Base-by-base conservation (phyloP, 345 rosid genomes). In the Nasturtium officinale region DNA sequence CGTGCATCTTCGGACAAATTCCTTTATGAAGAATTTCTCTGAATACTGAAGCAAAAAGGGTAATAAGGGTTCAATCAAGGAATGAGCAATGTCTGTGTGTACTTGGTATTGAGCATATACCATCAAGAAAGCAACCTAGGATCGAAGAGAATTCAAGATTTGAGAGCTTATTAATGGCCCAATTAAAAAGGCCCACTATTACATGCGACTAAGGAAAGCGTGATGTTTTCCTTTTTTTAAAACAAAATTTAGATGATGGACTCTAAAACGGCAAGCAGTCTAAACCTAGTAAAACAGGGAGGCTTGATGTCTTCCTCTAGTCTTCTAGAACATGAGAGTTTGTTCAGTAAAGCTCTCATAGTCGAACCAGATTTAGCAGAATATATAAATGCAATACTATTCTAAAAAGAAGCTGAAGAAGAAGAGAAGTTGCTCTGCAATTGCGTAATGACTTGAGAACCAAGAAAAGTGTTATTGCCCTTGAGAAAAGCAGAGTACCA, bases 401-500 rank as follows among this genome's bases (percentile, higher is more conserved):
- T 8, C 50, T 23, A 43, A 2, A 4, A 28, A 25, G 53, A 43
- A 13, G 25, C 48, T 37, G 68, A 61, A 4, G 13, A 40, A 9
- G 13, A 18, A 10, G 23, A 63, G 42, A n/a, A 43, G 53, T 40
- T 43, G 21, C 21, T 62, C 7, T 25, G 53, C 2, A 45, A 28
- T n/a, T 62, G 67, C 35, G 25, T 43, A 18, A 62, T 62, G 37
- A 15, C 52, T 23, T 40, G 67, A 6, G 21, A 26, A 45, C 26
- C 68, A 43, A 45, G 65, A 37, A 45, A 16, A 16, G 20, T 45
- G 5, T 1, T 63, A 15, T 25, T 52, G 65, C 85, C 83, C 55
- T 70, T 76, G 72, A 79, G 72, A 56, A 81, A 83, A 11, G 65
- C 29, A 32, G 83, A 77, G 71, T 77, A 81, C 85, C 85, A 81